Percentiles rank a stretch among this genome's conserved stretches.
phyloP scores from a whole-genome alignment of 164 flowering plant species.

The Nymphaea colorata region DNA sequence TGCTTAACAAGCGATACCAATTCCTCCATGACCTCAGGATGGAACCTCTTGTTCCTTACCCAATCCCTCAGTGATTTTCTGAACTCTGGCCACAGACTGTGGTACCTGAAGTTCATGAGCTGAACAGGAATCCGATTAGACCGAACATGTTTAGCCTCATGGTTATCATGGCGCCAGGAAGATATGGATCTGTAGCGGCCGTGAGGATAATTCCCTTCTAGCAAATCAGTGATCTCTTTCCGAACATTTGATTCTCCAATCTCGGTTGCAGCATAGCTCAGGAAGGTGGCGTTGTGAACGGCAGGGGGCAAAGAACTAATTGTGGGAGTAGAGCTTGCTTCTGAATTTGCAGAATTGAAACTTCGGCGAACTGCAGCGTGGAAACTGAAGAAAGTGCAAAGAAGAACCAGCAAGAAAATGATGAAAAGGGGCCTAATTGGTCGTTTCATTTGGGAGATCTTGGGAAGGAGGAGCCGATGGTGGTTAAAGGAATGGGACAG shows the following conservation, averaged over 20 bases:
- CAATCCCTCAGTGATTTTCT: constrained; percentile 44
- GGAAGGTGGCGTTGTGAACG: constrained; percentile 47
- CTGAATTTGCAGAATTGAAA: constrained; percentile 8
- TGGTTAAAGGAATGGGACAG: not conserved
- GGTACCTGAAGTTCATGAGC: constrained; percentile 43
- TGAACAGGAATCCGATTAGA: constrained; percentile 10
- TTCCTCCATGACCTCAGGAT: constrained; percentile 52
- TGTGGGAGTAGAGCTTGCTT: not conserved
- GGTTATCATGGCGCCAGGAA: constrained; percentile 28
- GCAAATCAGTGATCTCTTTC: constrained; percentile 46
- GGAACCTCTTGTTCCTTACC: constrained; percentile 38
- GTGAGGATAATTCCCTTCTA: constrained; percentile 43
- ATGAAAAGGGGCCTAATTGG: constrained; percentile 41
- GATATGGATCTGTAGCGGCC: constrained; percentile 37
- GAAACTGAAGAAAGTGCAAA: constrained; percentile 30
- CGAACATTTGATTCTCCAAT: constrained; percentile 29
- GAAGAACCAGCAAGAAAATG: constrained; percentile 26
- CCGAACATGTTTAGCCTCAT: constrained; percentile 14
- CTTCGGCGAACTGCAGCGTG: constrained; percentile 22
- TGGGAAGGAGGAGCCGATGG: not conserved
- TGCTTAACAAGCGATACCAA: constrained; percentile 35
- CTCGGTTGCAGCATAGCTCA: constrained; percentile 54
- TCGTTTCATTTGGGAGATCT: constrained; percentile 26
- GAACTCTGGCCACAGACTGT: constrained; percentile 46
- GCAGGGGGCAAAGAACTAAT: constrained; percentile 2